A percentile compares a stretch with the other conserved stretches of the same genome.
These are phyloP conservation scores for Clonostachys byssicola DNA, from an alignment of 2,329 filamentous ascomycete genomes.

Conservation along the genomic window DNA sequence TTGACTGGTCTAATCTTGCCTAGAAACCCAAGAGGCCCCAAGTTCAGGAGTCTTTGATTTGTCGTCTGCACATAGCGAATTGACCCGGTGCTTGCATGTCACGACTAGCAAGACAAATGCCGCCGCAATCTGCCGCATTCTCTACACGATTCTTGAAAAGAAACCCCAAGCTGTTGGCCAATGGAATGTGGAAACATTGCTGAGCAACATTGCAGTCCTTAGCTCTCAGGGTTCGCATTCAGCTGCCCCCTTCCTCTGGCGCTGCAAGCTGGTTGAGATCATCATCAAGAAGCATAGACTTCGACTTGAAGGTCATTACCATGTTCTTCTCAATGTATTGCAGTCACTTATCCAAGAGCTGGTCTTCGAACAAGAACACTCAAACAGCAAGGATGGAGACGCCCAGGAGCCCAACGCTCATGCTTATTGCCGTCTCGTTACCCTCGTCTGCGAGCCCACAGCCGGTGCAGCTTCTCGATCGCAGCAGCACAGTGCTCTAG, in stretches of 20 bases:
- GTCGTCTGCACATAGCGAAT: conserved; percentile 32
- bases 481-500: conserved; percentile 39
- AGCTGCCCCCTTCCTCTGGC: conserved; percentile 29
- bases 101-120: conserved; percentile 23
- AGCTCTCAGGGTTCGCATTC: not conserved
- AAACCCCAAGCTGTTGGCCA: conserved; percentile 47
- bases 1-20: conserved; percentile 1
- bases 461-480: conserved; percentile 47
- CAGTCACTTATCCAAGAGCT: conserved; percentile 53
- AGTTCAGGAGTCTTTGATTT: conserved; percentile 27
- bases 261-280: conserved; percentile 50
- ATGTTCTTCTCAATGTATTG: conserved; percentile 49
- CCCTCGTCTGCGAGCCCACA: conserved; percentile 55
- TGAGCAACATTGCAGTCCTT: conserved; percentile 37
- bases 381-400: conserved; percentile 9
- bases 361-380: conserved; percentile 24
- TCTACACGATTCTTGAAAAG: conserved; percentile 43
- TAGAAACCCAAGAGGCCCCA: conserved; percentile 16
- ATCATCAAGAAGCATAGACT: conserved; percentile 57
- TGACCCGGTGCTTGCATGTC: conserved; percentile 25
- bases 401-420: conserved; percentile 40
- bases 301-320: conserved; percentile 58
- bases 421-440: conserved; percentile 50
- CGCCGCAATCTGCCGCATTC: conserved; percentile 30
- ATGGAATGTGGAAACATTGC: conserved; percentile 52